phyloP scores from a whole-genome alignment of 2,329 filamentous ascomycete species.

The Westerdykella sp. region DNA sequence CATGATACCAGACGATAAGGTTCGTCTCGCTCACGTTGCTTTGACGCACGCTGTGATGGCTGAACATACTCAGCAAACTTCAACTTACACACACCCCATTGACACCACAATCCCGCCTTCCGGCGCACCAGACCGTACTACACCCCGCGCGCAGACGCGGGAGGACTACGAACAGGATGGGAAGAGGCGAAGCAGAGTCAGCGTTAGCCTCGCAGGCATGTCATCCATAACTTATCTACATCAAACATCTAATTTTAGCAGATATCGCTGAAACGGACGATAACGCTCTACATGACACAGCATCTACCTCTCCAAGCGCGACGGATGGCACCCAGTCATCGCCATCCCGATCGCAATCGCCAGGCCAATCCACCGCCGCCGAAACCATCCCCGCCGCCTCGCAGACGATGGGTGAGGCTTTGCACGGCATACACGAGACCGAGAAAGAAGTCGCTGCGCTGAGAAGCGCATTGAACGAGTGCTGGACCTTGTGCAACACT shows the following conservation, averaged over 20 bases:
- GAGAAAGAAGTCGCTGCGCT: slow-evolving; percentile 61
- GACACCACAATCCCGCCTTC: slow-evolving; percentile 61
- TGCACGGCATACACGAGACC: slow-evolving; percentile 53
- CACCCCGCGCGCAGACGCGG: slow-evolving; percentile 76
- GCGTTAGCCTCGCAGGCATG: slow-evolving; percentile 72
- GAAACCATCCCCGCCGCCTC: slow-evolving; percentile 18
- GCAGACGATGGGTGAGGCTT: slow-evolving; percentile 45
- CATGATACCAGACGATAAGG: slow-evolving; percentile 35
- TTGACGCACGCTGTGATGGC: slow-evolving; percentile 16
- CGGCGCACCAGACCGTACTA: slow-evolving; percentile 54
- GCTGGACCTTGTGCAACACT: slow-evolving; percentile 91
- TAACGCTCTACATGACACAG: slow-evolving; percentile 23
- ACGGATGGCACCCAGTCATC: slow-evolving; percentile 30
- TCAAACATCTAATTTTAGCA: slow-evolving; percentile 19
- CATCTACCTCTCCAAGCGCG: slow-evolving; percentile 25
- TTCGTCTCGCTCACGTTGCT: slow-evolving; percentile 22
- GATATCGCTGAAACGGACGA: slow-evolving; percentile 45
- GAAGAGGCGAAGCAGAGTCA: slow-evolving; percentile 53
- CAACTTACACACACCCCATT: slow-evolving; percentile 61
- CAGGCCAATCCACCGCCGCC: background rate
- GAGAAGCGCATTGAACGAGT: slow-evolving; percentile 74
- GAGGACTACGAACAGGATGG: slow-evolving; percentile 61
- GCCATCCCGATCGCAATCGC: slow-evolving; percentile 25
- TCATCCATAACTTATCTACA: background rate
- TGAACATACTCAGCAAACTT: slow-evolving; percentile 28